These are phyloP conservation scores for Lodderomyces elongisporus DNA, from an alignment of 1,139 yeast genomes.

Conservation along the genomic window DNA sequence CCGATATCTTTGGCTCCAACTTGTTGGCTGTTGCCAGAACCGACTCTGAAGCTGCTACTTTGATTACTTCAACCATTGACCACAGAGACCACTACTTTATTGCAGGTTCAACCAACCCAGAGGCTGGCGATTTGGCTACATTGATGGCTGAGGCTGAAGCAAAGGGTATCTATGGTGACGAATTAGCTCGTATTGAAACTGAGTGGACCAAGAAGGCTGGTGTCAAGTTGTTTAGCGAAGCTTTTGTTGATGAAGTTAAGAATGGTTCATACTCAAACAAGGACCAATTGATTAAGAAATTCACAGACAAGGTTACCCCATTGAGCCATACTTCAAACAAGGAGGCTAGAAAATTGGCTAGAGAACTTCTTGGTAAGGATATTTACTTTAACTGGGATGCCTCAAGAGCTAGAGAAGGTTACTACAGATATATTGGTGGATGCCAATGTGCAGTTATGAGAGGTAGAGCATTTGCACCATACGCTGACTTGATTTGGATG, in stretches of 20 bases:
- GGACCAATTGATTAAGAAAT: conserved; percentile 58
- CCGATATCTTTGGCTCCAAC: conserved; percentile 87
- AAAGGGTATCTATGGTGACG: conserved; percentile 66
- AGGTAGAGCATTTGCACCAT: conserved; percentile 94
- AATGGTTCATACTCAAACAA: conserved; percentile 59
- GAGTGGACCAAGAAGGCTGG: conserved; percentile 85
- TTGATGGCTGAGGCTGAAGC: conserved; percentile 80
- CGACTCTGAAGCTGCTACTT: conserved; percentile 95
- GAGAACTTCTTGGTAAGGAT: conserved; percentile 74
- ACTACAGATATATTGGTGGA: conserved; percentile 95
- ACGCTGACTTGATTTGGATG: conserved; percentile 97
- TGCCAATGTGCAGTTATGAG: conserved; percentile 97
- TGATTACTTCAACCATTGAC: conserved; percentile 89
- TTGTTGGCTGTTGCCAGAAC: conserved; percentile 90
- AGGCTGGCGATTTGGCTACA: conserved; percentile 66
- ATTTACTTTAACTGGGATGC: conserved; percentile 94
- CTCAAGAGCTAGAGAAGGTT: conserved; percentile 95
- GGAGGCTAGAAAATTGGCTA: conserved; percentile 78
- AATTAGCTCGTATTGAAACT: conserved; percentile 67
- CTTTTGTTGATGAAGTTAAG: conserved; percentile 80
- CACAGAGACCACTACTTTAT: conserved; percentile 91
- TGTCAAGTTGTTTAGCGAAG: conserved; percentile 84
- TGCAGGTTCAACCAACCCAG: conserved; percentile 86
- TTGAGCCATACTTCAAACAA: conserved; percentile 68
- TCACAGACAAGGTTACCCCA: conserved; percentile 69